Evolutionary conservation across 306 rosid genomes (phyloP).

Genomic region (Phaseolus lunatus): DNA sequence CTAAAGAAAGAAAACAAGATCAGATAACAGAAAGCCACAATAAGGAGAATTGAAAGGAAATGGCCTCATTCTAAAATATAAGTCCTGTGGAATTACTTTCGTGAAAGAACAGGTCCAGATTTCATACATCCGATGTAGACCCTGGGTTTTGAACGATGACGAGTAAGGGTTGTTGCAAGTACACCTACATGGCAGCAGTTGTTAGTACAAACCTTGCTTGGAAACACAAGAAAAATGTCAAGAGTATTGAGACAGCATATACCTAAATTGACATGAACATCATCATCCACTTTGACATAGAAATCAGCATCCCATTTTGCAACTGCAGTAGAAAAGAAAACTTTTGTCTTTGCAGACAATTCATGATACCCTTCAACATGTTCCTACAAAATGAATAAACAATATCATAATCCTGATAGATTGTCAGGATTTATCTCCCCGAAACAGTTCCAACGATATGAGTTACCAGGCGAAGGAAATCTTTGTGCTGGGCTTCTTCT

Average conservation of each 20-base stretch:
- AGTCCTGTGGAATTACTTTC: constrained; percentile 57
- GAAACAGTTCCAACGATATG: not conserved
- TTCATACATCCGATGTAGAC: constrained; percentile 93
- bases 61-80: not conserved
- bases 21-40: constrained; percentile 16
- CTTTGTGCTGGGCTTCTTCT: constrained; percentile 74
- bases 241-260: constrained; percentile 26
- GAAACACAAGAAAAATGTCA: constrained; percentile 25
- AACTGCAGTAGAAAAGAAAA: constrained; percentile 81
- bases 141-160: constrained; percentile 82
- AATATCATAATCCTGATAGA: constrained; percentile 31
- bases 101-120: constrained; percentile 89
- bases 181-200: constrained; percentile 58
- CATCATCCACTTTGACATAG: constrained; percentile 86
- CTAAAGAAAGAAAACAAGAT: constrained; percentile 45
- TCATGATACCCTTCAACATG: constrained; percentile 93
- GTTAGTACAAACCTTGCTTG: constrained; percentile 6
- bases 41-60: not conserved
- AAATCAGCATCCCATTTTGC: constrained; percentile 87
- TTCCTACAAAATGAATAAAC: constrained; percentile 60
- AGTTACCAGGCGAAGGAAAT: constrained; percentile 47
- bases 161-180: constrained; percentile 76
- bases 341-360: constrained; percentile 82
- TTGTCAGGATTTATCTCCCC: constrained; percentile 3
- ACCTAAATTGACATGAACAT: constrained; percentile 95